Conservation (phyloP, 179 eudicot genomes). For the Beta lomatogona region DNA sequence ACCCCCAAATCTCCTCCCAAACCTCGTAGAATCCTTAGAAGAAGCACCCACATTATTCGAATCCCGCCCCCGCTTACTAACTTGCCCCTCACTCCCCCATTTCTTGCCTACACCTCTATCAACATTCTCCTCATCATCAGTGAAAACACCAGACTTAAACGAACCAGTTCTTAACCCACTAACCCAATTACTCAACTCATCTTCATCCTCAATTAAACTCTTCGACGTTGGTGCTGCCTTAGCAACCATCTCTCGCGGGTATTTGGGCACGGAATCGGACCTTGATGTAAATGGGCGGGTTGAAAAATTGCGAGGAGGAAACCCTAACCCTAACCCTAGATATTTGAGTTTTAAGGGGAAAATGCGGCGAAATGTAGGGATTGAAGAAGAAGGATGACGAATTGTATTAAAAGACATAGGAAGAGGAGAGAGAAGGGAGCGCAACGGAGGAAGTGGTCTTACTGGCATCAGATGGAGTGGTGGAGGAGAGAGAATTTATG, state of each 20-base stretch:
- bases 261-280: constrained; percentile 28
- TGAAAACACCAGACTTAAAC: constrained; percentile 40
- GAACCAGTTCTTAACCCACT: constrained; percentile 63
- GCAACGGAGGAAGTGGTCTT: constrained; percentile 36
- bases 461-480: constrained; percentile 36
- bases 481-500: background rate
- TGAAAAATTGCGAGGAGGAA: constrained; percentile 39
- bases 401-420: constrained; percentile 42
- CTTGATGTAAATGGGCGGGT: constrained; percentile 34
- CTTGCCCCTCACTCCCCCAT: constrained; percentile 12
- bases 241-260: constrained; percentile 21
- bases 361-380: constrained; percentile 48
- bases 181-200: constrained; percentile 80
- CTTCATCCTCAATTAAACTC: constrained; percentile 84
- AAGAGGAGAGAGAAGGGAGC: constrained; percentile 43
- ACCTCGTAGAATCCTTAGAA: constrained; percentile 8
- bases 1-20: constrained; percentile 22
- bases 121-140: constrained; percentile 50
- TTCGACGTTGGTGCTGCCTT: constrained; percentile 32
- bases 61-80: constrained; percentile 31
- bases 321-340: constrained; percentile 27
- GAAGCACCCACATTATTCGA: background rate
- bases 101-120: constrained; percentile 21
- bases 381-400: constrained; percentile 26
- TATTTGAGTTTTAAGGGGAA: constrained; percentile 65